These are phyloP conservation scores for Aeschynomene evenia DNA, from an alignment of 306 rosid species.

Conservation along the genomic window DNA sequence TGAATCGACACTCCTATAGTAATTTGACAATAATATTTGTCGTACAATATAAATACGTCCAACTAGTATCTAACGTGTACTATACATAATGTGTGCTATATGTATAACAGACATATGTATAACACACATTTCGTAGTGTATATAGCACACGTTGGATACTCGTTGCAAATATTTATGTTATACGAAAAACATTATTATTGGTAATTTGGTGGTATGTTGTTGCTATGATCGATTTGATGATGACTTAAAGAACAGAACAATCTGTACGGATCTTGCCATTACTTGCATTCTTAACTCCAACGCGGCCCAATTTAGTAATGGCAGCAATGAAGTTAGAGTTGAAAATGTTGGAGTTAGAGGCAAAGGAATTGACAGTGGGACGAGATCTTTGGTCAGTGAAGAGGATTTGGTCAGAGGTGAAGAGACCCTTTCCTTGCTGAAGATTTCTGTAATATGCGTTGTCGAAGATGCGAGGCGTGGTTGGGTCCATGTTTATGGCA, in stretches of 20 bases:
- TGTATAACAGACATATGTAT: too few relatives aligned
- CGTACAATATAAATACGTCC: too few relatives aligned
- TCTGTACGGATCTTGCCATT: constrained; percentile 66
- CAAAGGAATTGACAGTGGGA: constrained; percentile 49
- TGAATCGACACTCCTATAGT: too few relatives aligned
- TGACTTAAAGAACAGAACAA: constrained; percentile 52
- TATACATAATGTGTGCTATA: too few relatives aligned
- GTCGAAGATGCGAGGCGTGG: constrained; percentile 60
- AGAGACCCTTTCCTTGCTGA: constrained; percentile 55
- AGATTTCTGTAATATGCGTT: constrained; percentile 62
- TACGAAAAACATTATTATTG: too few relatives aligned
- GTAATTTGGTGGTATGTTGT: not conserved
- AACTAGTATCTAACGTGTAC: too few relatives aligned
- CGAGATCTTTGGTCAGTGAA: constrained; percentile 52
- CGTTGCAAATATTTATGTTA: too few relatives aligned
- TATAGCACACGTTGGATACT: too few relatives aligned
- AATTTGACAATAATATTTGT: too few relatives aligned
- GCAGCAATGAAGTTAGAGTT: constrained; percentile 50
- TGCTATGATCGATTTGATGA: too few relatives aligned
- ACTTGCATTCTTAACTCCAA: constrained; percentile 56
- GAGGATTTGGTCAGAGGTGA: constrained; percentile 67
- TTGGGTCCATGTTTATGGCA: constrained; percentile 88
- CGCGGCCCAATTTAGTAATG: constrained; percentile 68
- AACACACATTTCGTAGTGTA: too few relatives aligned
- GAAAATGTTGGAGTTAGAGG: constrained; percentile 34